Conservation (phyloP, 2,329 filamentous ascomycete genomes). For the Rhinocladiella similis region DNA sequence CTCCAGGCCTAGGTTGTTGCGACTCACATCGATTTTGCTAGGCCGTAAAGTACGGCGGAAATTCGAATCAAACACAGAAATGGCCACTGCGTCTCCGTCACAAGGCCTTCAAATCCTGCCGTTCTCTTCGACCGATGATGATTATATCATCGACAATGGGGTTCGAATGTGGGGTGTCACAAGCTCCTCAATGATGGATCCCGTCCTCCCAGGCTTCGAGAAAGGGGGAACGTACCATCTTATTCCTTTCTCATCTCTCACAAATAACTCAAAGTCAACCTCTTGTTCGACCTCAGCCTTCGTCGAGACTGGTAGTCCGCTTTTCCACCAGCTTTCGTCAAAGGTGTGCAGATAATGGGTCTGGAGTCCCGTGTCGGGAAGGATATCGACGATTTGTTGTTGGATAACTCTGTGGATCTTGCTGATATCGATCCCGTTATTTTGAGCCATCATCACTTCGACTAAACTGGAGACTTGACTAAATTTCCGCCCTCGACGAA, state of each 20-base stretch:
- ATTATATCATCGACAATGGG: constrained; percentile 6
- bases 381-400: constrained; percentile 21
- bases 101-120: not conserved
- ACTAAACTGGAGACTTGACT: constrained; percentile 54
- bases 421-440: constrained; percentile 21
- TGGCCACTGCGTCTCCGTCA: too few relatives aligned
- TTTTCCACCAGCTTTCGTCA: constrained; percentile 1
- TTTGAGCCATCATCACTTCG: constrained; percentile 30
- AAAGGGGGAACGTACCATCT: constrained; percentile 1
- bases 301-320: constrained; percentile 26
- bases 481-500: constrained; percentile 48
- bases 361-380: constrained; percentile 13
- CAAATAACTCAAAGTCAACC: constrained; percentile 25
- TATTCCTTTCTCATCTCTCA: constrained; percentile 50
- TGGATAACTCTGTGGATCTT: constrained; percentile 11
- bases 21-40: too few relatives aligned
- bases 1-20: too few relatives aligned
- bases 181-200: constrained; percentile 4
- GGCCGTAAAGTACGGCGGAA: too few relatives aligned
- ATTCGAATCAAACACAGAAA: too few relatives aligned
- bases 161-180: not conserved
- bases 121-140: constrained; percentile 2
- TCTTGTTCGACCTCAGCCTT: constrained; percentile 39
- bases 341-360: constrained; percentile 2
- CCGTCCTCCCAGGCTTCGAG: constrained; percentile 5